Evolutionary conservation across 2,329 filamentous ascomycete species (phyloP).

Genomic region (Penicillium frequentans): DNA sequence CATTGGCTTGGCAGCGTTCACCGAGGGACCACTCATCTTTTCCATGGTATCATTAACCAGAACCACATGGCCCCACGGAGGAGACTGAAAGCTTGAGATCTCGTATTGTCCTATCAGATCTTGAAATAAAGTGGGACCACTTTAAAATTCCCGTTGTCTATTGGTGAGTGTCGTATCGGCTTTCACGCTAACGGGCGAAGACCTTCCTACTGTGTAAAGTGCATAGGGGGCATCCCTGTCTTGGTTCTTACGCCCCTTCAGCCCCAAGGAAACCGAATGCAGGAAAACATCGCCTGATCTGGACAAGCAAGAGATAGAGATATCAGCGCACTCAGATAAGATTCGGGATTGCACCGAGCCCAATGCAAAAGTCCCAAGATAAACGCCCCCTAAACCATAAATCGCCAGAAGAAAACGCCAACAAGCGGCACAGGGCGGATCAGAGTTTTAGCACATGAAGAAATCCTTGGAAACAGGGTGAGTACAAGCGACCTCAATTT

Average conservation of each 20-base stretch:
- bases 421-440: neutral
- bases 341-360: neutral
- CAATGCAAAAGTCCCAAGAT: neutral
- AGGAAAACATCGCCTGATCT: neutral
- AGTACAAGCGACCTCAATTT: neutral
- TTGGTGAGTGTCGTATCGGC: neutral
- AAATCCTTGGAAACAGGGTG: neutral
- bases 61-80: neutral
- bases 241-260: neutral
- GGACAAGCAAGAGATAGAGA: neutral
- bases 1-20: neutral
- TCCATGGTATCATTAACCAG: neutral
- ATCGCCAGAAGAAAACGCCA: neutral
- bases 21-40: neutral
- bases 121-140: neutral
- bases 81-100: conserved; percentile 9
- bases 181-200: neutral
- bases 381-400: neutral
- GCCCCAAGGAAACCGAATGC: neutral
- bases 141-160: neutral
- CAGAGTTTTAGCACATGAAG: neutral
- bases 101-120: neutral
- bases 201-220: conserved; percentile 3
- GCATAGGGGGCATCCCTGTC: neutral
- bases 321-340: neutral